Base-by-base conservation (phyloP, 2,329 filamentous ascomycete species). In the Ceratocystis colombiana region DNA sequence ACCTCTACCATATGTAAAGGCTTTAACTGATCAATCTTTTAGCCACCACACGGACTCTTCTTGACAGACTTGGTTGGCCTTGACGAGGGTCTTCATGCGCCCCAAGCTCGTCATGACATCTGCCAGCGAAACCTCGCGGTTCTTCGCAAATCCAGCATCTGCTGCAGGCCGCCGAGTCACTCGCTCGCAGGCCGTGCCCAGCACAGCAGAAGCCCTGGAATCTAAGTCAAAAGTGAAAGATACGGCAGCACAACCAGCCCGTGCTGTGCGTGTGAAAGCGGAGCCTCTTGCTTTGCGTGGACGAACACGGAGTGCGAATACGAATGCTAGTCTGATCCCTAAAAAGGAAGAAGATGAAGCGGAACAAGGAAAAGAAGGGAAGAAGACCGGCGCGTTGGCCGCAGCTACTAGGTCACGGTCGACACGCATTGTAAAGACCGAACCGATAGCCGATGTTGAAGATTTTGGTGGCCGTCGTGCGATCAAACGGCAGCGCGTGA, bases 381-480 rank as follows among this genome's bases (percentile, higher is more conserved):
- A 3, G 10, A 41, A 41, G 37, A 3, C 37, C 12, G 3, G 37
- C 37, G 37, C 10, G 37, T 41, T 41, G 37, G 10, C 10, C 37
- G 37, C 10, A 41, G 10, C 37, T 41, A 41, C 37, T 12, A 41
- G 12, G 37, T 15, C 22, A 22, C 44, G 17, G 12, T 33, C 30
- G 46, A 22, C 20, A 8, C 25, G 25, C 53, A 57, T 2, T 17
- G 28, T 64, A 12, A 46, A 66, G 22, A 62, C 30, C 6, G 66
- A 67, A n/a, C 64, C 63, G 28, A 64, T 67, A n/a, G 50, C 69
- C 66, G 83, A 86, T 70, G 85, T 87, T 67, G 84, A 87, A 75
- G 84, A 87, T 78, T 70, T 70, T 72, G 66, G 79, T 8, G 25
- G 53, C 10, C 53, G 74, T 71, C 67, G 71, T 1, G 72, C 74